Evolutionary conservation across 176 grass and related monocot genomes (phyloP), one percentile per base, ranked within the genome.

Genomic region (Cenchrus fungigraminus): DNA sequence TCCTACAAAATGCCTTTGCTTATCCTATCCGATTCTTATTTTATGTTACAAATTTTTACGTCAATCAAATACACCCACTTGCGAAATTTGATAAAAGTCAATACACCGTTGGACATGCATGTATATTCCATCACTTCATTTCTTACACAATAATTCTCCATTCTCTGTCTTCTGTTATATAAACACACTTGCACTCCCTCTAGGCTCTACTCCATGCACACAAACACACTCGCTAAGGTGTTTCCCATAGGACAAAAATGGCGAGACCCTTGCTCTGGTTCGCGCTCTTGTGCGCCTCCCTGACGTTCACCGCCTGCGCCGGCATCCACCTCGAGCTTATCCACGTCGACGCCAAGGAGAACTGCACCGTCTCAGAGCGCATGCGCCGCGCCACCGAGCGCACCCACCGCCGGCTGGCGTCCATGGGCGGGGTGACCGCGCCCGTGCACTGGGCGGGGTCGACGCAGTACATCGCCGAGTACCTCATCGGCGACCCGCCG

Each of bases 381-480:
- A 51, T 40, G 69, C 81, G 44, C 25, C 69, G 69, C 6, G 81
- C 81, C 55, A 25, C 69, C 3, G 56, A 60, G 42, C 68, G 68
- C 56, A 49, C 56, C 69, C 69, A n/a, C 81, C 69, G 70, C 56
- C 57, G 69, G 0, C 56, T 62, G 69, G 69, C 44, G 45, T 73
- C 58, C 42, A 34, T 32, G 57, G 42, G 2, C 43, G 67, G 10
- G 4, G 53, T 16, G 43, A 15, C 9, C 40, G 40, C 15, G 56
- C 69, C 69, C 15, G 15, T 49, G 16, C 43, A 11, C 9, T 34
- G 78, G 78, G 4, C 0, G 15, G 22, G 9, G 37, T 40, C 37
- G 29, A n/a, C 62, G 6, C 47, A 80, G 78, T 80, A 80, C 78
- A n/a, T 80, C 78, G 62, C 78, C 15, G 78, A 80, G 78, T 83